phyloP scores from a whole-genome alignment of 1,284 basidiomycete genomes.

The Amylostereum areolatum region DNA sequence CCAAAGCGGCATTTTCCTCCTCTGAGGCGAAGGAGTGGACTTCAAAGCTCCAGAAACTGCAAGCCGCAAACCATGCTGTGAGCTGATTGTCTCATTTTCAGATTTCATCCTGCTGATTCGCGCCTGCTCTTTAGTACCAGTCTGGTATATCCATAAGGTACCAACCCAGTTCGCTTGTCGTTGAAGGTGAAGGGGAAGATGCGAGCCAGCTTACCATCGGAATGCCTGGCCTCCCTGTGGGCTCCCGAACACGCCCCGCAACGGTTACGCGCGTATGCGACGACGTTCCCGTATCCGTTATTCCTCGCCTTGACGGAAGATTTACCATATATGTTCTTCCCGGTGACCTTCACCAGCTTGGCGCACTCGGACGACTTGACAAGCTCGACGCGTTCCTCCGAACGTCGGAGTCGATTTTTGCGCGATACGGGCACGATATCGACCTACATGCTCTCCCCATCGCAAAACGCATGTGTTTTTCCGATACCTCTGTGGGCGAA shows the following conservation, averaged over 20 bases:
- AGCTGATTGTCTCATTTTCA: neutral
- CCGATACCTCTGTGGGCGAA: neutral
- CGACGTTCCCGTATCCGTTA: slow-evolving; percentile 5
- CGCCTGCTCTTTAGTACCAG: slow-evolving; percentile 4
- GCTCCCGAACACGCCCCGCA: slow-evolving; percentile 9
- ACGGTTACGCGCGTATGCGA: slow-evolving; percentile 8
- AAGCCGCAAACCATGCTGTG: slow-evolving; percentile 8
- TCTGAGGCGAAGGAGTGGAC: slow-evolving; percentile 6
- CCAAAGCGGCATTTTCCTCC: slow-evolving; percentile 5
- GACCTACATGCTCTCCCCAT: neutral
- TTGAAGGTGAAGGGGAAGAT: too few relatives aligned
- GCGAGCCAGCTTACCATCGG: slow-evolving; percentile 1
- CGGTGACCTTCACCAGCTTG: slow-evolving; percentile 13
- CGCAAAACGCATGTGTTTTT: slow-evolving; percentile 3
- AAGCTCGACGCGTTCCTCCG: slow-evolving; percentile 14
- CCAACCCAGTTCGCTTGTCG: slow-evolving; percentile 2
- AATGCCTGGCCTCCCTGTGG: slow-evolving; percentile 5
- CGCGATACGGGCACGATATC: slow-evolving; percentile 4
- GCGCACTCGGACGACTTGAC: slow-evolving; percentile 8
- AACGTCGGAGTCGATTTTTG: slow-evolving; percentile 15
- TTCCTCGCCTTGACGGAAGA: slow-evolving; percentile 16
- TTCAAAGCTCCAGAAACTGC: slow-evolving; percentile 1
- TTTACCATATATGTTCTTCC: slow-evolving; percentile 19
- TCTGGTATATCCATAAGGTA: slow-evolving; percentile 8
- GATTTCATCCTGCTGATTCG: neutral